A percentile compares a stretch with the other conserved stretches of the same genome.
phyloP scores from a whole-genome alignment of 2,329 filamentous ascomycete genomes.

The Colletotrichum sp. region DNA sequence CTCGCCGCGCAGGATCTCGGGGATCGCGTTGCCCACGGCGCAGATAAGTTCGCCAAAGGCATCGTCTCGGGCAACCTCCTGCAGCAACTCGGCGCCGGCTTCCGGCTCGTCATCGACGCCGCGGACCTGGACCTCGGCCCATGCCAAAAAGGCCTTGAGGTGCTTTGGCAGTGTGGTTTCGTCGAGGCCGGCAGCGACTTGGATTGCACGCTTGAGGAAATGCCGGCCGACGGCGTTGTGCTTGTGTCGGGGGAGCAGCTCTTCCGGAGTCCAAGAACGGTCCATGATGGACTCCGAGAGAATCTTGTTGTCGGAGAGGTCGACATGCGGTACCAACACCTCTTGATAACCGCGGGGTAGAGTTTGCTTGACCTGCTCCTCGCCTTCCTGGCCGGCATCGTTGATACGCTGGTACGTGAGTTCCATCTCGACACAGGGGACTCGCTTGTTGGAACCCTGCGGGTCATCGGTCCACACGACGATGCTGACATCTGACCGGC shows the following conservation, averaged over 20 bases:
- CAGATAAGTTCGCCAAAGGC: neutral
- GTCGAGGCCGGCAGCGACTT: neutral
- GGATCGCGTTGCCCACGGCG: neutral
- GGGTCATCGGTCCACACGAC: neutral
- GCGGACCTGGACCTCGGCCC: neutral
- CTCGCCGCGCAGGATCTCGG: neutral
- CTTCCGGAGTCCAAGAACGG: neutral
- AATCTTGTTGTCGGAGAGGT: neutral
- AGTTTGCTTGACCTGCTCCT: neutral
- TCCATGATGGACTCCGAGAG: neutral
- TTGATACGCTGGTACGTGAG: neutral
- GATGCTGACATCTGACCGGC: neutral
- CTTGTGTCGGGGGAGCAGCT: neutral
- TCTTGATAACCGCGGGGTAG: neutral
- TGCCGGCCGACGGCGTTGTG: neutral
- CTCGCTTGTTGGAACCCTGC: neutral
- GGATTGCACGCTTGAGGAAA: neutral
- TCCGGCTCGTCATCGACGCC: neutral
- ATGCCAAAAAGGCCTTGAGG: neutral
- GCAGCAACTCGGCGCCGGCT: neutral
- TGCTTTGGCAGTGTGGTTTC: neutral
- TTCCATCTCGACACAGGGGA: neutral
- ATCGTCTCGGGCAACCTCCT: neutral
- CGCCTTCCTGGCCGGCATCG: neutral
- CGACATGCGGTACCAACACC: neutral